Evolutionary conservation across 2,329 filamentous ascomycete genomes (phyloP), one percentile per base, ranked within the genome.

Genomic region (Westerdykella ornata): DNA sequence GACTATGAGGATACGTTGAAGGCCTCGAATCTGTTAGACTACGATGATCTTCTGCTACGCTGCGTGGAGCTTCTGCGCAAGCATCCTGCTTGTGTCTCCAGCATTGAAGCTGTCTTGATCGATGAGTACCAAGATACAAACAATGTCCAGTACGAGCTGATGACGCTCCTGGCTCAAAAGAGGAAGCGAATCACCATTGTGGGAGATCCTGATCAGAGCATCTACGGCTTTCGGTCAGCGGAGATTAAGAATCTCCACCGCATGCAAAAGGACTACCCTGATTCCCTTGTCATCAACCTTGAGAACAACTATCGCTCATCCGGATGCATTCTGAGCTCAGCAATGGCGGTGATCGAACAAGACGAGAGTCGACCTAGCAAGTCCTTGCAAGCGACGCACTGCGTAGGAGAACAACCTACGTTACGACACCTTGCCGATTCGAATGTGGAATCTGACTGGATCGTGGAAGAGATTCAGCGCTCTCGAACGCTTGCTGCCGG

Each of bases 81-180:
- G 15, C 77, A 85, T 51, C 87, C 89, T 0, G 72, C 78, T 12
- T 96, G 89, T 56, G 89, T 96, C 3, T 82, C 82, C 12, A 96
- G 95, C 53, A 81, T 98, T 14, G 82, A 96, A 63, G 80, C 87
- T 0, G 88, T 97, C 5, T 74, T 98, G 35, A 94, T 98, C 47
- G 90, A 98, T 61, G 90, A 98, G 60, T 98, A 96, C 49, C 90
- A 98, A 66, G 90, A 98, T 67, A 97, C 90, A 6, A 98, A 97
- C 60, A 78, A 87, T 15, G 82, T 96, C 4, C 90, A 98, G 64
- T 97, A 94, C 57, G 88, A 96, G 53, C 71, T 98, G 32, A 96
- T 96, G 88, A 83, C 78, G 48, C 74, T 95, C 1, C 82, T 98
- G 55, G 87, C 89, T 1, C 80, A 87, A 45, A 69, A 73, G 16